Evolutionary conservation across 805 yeast species (phyloP), one percentile per base, ranked within the genome.

Genomic region (Komagataella phaffii): DNA sequence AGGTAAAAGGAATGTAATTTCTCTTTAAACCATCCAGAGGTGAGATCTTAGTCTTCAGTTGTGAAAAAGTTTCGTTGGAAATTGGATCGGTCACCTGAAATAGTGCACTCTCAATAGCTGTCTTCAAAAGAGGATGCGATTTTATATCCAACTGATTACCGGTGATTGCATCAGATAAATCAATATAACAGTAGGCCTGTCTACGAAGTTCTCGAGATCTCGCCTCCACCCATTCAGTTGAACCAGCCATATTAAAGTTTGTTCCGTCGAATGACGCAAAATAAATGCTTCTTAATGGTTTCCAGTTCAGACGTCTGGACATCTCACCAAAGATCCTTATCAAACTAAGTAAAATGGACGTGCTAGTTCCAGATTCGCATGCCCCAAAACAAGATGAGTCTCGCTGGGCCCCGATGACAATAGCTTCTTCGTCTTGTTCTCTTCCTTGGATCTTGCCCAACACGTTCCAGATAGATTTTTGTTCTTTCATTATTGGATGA

Each of bases 191-290:
- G 58, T 77, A 81, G 0, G 85, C 83, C 56, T 83, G 83, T 48
- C 77, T 73, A 51, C 72, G 68, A 24, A 88, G 66, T 45, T 72
- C 74, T 21, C 75, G 74, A n/a, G 68, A 63, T 52, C 75, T 74
- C 44, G 72, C 68, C 57, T 84, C 86, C 6, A 83, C 72, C 75
- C 90, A 81, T 59, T 85, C 91, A 0, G 89, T 74, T n/a, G 87
- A 74, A 0, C 98, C 98, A 0, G 93, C 96, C 57, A 74, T 68
- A 61, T 89, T 89, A 59, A 84, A 88, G 54, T 82, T 80, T 0
- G 85, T 70, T 1, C 86, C 96, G 59, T 90, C 95, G 70, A 85
- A 88, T 0, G 96, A 86, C 0, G 80, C 79, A 67, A 90, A 89
- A 60, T 83, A 83, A 12, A 90, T 81, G 3, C 90, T 74, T 63